Evolutionary conservation across 1,139 yeast genomes (phyloP).

Genomic region (Nakaseomyces glabratus): DNA sequence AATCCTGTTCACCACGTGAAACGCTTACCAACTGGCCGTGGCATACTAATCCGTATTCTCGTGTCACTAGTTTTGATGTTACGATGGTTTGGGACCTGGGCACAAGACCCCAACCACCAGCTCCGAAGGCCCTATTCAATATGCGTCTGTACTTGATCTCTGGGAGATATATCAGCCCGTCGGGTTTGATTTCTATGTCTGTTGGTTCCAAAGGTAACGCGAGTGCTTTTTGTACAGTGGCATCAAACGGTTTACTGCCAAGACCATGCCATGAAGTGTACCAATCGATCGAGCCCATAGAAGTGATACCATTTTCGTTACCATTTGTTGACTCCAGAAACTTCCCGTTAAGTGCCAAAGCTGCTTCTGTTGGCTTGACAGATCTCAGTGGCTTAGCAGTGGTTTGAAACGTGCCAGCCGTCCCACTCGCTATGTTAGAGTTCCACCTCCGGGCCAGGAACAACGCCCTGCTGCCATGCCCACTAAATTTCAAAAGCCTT

Average conservation of each 20-base stretch:
- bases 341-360: neutral
- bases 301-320: neutral
- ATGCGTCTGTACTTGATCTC: constrained; percentile 91
- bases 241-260: constrained; percentile 65
- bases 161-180: constrained; percentile 82
- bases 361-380: neutral
- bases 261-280: constrained; percentile 73
- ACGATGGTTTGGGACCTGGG: constrained; percentile 82
- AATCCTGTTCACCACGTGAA: constrained; percentile 94
- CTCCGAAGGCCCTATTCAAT: constrained; percentile 85
- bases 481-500: too few relatives aligned
- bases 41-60: constrained; percentile 84
- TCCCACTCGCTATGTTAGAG: too few relatives aligned
- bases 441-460: too few relatives aligned
- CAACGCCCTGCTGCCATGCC: too few relatives aligned
- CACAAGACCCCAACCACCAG: constrained; percentile 98
- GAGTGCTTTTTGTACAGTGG: constrained; percentile 49
- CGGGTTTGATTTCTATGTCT: constrained; percentile 92
- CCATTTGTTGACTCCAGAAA: neutral
- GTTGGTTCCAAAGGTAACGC: constrained; percentile 49
- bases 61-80: constrained; percentile 54
- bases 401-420: too few relatives aligned
- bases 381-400: too few relatives aligned
- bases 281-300: constrained; percentile 41
- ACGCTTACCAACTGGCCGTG: constrained; percentile 84